Conservation (phyloP, 805 yeast genomes). For the Ogataea siamensis region DNA sequence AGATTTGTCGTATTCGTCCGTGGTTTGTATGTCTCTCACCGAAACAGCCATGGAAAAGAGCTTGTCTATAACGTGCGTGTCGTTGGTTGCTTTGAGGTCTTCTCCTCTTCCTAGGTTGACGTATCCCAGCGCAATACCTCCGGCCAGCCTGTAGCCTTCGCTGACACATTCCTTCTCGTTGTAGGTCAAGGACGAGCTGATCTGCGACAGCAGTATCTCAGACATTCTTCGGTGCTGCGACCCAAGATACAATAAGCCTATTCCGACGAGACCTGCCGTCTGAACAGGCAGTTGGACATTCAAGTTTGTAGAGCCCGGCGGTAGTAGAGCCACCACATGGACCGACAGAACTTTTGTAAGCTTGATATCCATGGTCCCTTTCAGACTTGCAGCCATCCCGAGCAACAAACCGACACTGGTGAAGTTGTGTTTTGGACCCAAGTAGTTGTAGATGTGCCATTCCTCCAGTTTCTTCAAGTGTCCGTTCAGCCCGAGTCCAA, state of each 20-base stretch:
- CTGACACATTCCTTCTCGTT: conserved; percentile 58
- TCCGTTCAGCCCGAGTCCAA: conserved; percentile 90
- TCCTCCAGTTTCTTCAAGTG: conserved; percentile 81
- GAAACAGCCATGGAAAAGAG: conserved; percentile 57
- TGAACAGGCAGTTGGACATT: conserved; percentile 83
- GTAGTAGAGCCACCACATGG: conserved; percentile 87
- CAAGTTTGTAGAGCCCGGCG: conserved; percentile 85
- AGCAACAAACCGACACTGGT: conserved; percentile 84
- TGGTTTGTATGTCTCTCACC: conserved; percentile 61
- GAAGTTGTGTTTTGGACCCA: conserved; percentile 82
- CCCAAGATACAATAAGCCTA: conserved; percentile 78
- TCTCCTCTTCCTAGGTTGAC: conserved; percentile 78
- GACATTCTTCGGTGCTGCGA: conserved; percentile 86
- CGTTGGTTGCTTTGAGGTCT: conserved; percentile 47
- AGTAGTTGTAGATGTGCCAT: conserved; percentile 92
- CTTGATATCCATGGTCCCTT: conserved; percentile 80
- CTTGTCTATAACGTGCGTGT: conserved; percentile 60
- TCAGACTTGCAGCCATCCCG: conserved; percentile 89
- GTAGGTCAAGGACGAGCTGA: conserved; percentile 50
- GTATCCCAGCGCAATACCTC: conserved; percentile 85
- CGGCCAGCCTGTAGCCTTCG: conserved; percentile 83
- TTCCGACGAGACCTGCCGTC: conserved; percentile 86
- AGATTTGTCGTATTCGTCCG: conserved; percentile 57
- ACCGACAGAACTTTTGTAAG: conserved; percentile 89
- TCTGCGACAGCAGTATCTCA: conserved; percentile 69